A percentile compares a stretch with the other conserved stretches of the same genome.
phyloP scores from a whole-genome alignment of 1,284 basidiomycete species.

The Microbotryum intermedium region DNA sequence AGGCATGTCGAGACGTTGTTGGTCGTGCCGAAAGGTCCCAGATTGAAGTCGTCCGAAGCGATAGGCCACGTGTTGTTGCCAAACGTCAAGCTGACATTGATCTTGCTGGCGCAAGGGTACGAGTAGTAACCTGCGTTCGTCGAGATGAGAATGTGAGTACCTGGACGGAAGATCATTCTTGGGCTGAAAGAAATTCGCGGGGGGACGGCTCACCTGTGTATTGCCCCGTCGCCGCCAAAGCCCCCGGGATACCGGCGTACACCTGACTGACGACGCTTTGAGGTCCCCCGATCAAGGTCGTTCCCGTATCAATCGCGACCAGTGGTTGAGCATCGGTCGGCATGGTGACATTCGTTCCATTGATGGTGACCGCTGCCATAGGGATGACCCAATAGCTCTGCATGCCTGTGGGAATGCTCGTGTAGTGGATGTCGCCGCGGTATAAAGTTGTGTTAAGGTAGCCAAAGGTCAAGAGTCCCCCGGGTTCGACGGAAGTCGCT shows the following conservation, averaged over 20 bases:
- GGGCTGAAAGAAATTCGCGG: neutral
- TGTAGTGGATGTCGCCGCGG: constrained; percentile 39
- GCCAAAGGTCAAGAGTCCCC: constrained; percentile 43
- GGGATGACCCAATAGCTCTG: constrained; percentile 43
- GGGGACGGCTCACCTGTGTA: constrained; percentile 26
- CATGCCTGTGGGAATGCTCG: constrained; percentile 34
- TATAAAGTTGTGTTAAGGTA: constrained; percentile 40
- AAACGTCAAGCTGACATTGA: constrained; percentile 29
- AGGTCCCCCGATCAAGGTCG: constrained; percentile 36
- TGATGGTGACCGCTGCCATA: constrained; percentile 37
- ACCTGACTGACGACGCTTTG: constrained; percentile 23
- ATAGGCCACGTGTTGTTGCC: constrained; percentile 29
- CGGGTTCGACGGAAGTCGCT: constrained; percentile 30
- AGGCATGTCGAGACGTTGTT: constrained; percentile 33
- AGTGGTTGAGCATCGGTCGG: constrained; percentile 21
- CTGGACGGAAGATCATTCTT: neutral
- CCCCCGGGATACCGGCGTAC: constrained; percentile 33
- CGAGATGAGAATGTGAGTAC: neutral
- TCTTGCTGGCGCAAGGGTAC: constrained; percentile 29
- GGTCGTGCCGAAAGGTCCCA: constrained; percentile 31
- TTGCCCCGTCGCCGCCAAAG: constrained; percentile 29
- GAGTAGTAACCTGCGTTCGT: constrained; percentile 30
- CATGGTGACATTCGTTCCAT: constrained; percentile 36
- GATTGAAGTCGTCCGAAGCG: constrained; percentile 35
- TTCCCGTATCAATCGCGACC: constrained; percentile 37